phyloP scores from a whole-genome alignment of 1,139 yeast species.

The Yamadazyma diddensiae region DNA sequence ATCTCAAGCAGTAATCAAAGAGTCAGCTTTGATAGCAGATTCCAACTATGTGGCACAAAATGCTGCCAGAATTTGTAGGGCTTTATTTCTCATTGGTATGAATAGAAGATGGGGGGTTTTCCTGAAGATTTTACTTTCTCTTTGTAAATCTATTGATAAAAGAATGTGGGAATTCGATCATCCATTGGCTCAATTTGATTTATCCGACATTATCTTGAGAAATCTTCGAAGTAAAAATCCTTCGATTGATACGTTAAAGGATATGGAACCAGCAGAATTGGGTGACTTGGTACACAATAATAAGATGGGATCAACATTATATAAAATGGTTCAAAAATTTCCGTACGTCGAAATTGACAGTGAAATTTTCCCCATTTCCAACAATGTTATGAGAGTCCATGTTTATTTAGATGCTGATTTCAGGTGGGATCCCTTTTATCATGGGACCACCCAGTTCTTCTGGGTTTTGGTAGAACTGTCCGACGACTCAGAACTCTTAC shows the following conservation, averaged over 20 bases:
- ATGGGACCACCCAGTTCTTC: conserved; percentile 82
- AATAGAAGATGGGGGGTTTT: conserved; percentile 88
- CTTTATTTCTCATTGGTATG: conserved; percentile 80
- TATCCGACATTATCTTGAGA: conserved; percentile 64
- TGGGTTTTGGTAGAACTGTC: conserved; percentile 94
- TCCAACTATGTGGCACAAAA: conserved; percentile 94
- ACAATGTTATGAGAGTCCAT: conserved; percentile 80
- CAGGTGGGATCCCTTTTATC: conserved; percentile 76
- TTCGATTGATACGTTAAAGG: conserved; percentile 67
- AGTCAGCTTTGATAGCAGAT: conserved; percentile 83
- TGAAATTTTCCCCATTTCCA: conserved; percentile 88
- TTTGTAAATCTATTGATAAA: conserved; percentile 84
- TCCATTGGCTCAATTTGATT: conserved; percentile 83
- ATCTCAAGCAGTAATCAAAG: conserved; percentile 68
- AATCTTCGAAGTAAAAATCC: conserved; percentile 65
- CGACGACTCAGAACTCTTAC: conserved; percentile 68
- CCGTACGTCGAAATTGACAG: conserved; percentile 74
- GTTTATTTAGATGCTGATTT: conserved; percentile 71
- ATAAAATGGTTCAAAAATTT: conserved; percentile 62
- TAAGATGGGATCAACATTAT: conserved; percentile 65
- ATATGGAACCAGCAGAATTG: conserved; percentile 70
- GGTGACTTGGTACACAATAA: conserved; percentile 88
- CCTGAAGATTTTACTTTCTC: conserved; percentile 66
- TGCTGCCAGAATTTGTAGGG: conserved; percentile 88
- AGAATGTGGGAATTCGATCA: conserved; percentile 89